A percentile compares a stretch with the other conserved stretches of the same genome.
phyloP scores from a whole-genome alignment of 257 asterid genomes.

The Parsonsia alboflavescens region DNA sequence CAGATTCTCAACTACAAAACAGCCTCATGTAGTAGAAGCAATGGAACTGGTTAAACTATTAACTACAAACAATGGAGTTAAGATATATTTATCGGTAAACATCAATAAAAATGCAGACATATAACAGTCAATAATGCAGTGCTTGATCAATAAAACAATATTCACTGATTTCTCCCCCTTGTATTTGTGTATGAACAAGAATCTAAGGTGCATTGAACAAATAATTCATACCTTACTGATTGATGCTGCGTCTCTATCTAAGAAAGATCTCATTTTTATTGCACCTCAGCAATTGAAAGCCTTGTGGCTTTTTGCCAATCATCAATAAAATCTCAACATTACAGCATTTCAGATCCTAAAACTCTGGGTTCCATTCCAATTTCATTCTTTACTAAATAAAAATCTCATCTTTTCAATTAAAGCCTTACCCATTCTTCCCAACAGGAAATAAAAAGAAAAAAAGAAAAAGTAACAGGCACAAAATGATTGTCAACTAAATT shows the following conservation, averaged over 20 bases:
- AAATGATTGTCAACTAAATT: not conserved
- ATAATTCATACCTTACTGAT: not conserved
- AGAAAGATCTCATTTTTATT: not conserved
- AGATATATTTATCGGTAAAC: not conserved
- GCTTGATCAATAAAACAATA: not conserved
- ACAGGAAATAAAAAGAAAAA: not conserved
- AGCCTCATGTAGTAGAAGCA: not conserved
- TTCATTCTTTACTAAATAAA: not conserved
- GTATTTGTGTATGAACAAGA: not conserved
- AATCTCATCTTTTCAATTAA: not conserved
- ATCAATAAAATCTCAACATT: not conserved
- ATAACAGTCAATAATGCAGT: not conserved
- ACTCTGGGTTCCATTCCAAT: not conserved
- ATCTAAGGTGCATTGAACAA: not conserved
- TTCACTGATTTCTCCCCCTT: not conserved
- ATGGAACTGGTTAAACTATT: not conserved
- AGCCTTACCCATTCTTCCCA: not conserved
- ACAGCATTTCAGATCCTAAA: not conserved
- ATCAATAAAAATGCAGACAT: not conserved
- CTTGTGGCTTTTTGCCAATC: not conserved
- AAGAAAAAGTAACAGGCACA: too few species aligned
- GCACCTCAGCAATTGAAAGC: not conserved
- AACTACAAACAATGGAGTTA: not conserved
- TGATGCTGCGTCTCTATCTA: not conserved
- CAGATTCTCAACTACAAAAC: not conserved